A percentile compares a stretch with the other conserved stretches of the same genome.
These are phyloP conservation scores for Cokeromyces recurvatus DNA, from an alignment of 371 early-diverging fungal species.

Conservation along the genomic window DNA sequence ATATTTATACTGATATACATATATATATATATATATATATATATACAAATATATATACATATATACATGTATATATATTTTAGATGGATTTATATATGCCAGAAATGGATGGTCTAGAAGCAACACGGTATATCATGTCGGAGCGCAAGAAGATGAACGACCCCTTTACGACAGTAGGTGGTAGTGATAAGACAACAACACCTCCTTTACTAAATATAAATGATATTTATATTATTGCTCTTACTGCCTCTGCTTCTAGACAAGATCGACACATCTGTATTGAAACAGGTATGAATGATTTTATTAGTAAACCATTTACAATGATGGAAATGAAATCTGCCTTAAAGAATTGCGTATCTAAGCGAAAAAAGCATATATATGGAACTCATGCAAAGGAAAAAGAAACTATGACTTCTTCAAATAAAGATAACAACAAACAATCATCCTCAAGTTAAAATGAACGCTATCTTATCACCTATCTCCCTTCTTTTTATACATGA, in stretches of 20 bases:
- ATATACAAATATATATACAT: not conserved
- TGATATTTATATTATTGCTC: conserved; percentile 55
- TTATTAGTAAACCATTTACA: conserved; percentile 57
- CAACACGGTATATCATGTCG: conserved; percentile 33
- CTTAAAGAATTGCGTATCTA: conserved; percentile 22
- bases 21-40: not conserved
- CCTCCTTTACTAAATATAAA: conserved; percentile 21
- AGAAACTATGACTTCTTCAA: no score
- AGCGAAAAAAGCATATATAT: conserved; percentile 7
- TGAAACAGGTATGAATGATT: conserved; percentile 61
- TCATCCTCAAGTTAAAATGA: no score
- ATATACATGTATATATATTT: not conserved
- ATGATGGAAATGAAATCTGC: conserved; percentile 52
- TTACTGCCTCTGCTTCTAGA: conserved; percentile 54
- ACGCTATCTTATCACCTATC: no score
- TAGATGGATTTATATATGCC: conserved; percentile 54
- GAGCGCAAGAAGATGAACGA: conserved; percentile 17
- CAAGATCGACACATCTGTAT: conserved; percentile 57
- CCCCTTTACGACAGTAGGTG: not conserved
- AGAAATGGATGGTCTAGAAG: conserved; percentile 48
- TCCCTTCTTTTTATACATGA: no score
- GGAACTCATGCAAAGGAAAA: no score
- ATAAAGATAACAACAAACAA: no score
- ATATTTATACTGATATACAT: no score
- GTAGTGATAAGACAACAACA: not conserved